Evolutionary conservation across 2,329 filamentous ascomycete genomes (phyloP).

Genomic region (Scortechinia acanthostroma): DNA sequence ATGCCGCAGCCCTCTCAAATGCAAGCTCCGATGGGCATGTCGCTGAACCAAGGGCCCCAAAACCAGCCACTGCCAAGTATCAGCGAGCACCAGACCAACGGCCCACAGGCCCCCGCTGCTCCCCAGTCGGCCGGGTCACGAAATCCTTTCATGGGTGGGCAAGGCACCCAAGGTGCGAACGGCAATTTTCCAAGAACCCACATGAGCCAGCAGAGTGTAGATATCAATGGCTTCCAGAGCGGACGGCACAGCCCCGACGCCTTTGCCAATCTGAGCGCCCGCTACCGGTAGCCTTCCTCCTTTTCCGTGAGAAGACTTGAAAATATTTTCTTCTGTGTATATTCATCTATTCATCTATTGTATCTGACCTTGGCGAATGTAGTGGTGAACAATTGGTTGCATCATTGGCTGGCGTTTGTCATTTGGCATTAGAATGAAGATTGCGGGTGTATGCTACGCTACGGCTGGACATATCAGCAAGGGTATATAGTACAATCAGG

Average conservation of each 20-base stretch:
- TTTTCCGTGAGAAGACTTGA: constrained; percentile 12
- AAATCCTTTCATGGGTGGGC: background rate
- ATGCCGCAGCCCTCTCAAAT: constrained; percentile 7
- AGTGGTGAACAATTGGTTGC: too few species aligned
- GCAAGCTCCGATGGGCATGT: background rate
- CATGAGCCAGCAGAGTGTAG: constrained; percentile 37
- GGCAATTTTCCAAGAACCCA: constrained; percentile 14
- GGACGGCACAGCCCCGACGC: constrained; percentile 39
- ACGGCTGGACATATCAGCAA: too few species aligned
- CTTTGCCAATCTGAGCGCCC: constrained; percentile 36
- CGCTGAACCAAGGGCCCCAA: background rate
- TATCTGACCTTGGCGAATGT: too few species aligned
- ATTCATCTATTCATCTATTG: too few species aligned
- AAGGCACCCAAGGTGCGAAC: background rate
- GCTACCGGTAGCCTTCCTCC: constrained; percentile 19
- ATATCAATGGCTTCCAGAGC: constrained; percentile 32
- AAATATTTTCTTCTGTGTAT: constrained; percentile 23
- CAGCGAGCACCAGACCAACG: background rate
- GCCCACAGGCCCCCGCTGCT: background rate
- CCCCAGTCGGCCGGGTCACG: background rate
- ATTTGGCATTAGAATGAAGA: too few species aligned
- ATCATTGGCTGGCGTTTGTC: too few species aligned
- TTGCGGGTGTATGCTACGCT: too few species aligned
- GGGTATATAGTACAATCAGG: too few species aligned
- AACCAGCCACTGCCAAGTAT: background rate